Percentiles rank a stretch among this genome's conserved stretches.
Evolutionary conservation across 495 filamentous ascomycete genomes (phyloP).

Genomic region (Cenococcum geophilum): DNA sequence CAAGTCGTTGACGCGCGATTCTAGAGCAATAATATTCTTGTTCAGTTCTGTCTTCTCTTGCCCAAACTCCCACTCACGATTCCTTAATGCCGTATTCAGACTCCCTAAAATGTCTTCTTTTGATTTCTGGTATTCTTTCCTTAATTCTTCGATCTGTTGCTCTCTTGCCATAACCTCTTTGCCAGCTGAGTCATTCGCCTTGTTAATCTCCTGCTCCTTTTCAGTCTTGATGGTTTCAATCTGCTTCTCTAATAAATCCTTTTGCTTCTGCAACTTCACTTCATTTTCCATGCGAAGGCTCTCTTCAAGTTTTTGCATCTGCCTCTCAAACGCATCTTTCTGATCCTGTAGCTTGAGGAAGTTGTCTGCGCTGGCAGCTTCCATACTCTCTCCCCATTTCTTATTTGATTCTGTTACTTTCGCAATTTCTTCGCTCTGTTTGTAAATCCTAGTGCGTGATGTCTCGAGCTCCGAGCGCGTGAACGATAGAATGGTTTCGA

Average conservation of each 20-base stretch:
- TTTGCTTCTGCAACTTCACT: conserved; percentile 22
- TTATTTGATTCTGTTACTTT: conserved; percentile 8
- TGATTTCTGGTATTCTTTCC: conserved; percentile 17
- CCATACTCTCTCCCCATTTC: background rate
- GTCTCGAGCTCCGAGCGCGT: conserved; percentile 21
- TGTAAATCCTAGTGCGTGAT: conserved; percentile 9
- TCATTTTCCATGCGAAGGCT: conserved; percentile 17
- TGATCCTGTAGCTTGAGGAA: conserved; percentile 4
- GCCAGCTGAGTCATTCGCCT: conserved; percentile 12
- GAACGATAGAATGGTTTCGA: conserved; percentile 24
- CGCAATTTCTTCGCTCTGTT: conserved; percentile 15
- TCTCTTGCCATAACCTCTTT: conserved; percentile 9
- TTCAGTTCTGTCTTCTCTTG: conserved; percentile 8
- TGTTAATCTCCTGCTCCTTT: background rate
- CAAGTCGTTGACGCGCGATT: conserved; percentile 12
- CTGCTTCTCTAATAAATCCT: conserved; percentile 24
- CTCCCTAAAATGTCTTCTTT: conserved; percentile 6
- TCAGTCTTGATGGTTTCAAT: conserved; percentile 6
- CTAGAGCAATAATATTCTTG: conserved; percentile 7
- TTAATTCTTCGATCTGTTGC: conserved; percentile 13
- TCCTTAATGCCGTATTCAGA: conserved; percentile 8
- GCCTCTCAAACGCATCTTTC: conserved; percentile 16
- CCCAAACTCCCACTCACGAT: conserved; percentile 14
- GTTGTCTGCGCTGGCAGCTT: background rate
- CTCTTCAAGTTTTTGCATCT: conserved; percentile 24